Conservation (phyloP, 345 rosid genomes). For the Stellera chamaejasme region DNA sequence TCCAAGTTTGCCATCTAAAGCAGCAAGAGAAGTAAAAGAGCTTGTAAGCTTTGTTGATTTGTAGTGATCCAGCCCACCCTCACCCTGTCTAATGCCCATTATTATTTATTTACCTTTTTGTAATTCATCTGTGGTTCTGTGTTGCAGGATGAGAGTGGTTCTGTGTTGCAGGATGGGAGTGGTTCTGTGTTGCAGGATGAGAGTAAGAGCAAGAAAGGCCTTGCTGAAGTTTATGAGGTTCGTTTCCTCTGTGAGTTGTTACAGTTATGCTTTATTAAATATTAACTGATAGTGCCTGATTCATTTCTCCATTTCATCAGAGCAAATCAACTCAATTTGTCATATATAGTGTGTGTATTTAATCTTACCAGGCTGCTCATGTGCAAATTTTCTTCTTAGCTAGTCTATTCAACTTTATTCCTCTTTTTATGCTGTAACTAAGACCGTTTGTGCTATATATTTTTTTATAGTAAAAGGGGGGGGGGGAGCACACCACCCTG, state of each 20-base stretch:
- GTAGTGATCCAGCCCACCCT: not conserved
- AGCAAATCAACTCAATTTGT: too few species aligned
- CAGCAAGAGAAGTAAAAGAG: constrained; percentile 63
- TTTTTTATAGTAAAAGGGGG: too few species aligned
- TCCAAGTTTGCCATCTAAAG: constrained; percentile 42
- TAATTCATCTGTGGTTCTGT: not conserved
- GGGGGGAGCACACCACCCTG: too few species aligned
- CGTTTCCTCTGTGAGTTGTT: constrained; percentile 13
- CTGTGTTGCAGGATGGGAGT: constrained; percentile 66
- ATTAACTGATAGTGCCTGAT: not conserved
- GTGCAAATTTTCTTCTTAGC: not conserved
- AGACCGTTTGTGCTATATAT: not conserved
- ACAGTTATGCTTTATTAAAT: not conserved
- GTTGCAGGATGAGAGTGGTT: constrained; percentile 27
- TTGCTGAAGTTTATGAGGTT: constrained; percentile 97
- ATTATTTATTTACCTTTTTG: not conserved
- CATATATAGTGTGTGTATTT: not conserved
- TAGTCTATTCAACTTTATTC: not conserved
- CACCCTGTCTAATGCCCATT: not conserved
- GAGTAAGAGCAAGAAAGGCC: constrained; percentile 88
- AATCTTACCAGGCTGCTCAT: not conserved
- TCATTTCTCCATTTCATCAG: too few species aligned
- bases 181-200: constrained; percentile 50
- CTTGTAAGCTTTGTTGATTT: constrained; percentile 35
- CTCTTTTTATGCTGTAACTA: not conserved